Conservation (phyloP, 768 basidiomycete genomes). For the Boletus sp. region DNA sequence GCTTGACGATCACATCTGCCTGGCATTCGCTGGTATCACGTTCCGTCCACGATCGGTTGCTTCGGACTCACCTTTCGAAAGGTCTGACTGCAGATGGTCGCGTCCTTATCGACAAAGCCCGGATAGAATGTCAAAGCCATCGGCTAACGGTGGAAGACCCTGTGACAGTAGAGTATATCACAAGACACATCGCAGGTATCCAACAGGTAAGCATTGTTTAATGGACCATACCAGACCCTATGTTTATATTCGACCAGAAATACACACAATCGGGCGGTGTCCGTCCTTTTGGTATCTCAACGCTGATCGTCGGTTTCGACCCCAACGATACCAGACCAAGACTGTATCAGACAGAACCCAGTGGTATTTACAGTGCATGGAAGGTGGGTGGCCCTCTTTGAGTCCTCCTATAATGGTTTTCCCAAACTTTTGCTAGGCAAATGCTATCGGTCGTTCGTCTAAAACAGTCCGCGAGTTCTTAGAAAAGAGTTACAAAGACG, state of each 20-base stretch:
- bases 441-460: constrained; percentile 95
- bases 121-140: constrained; percentile 97
- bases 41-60: background rate
- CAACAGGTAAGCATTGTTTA: constrained; percentile 70
- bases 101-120: constrained; percentile 96
- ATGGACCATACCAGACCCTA: background rate
- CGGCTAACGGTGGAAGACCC: constrained; percentile 97
- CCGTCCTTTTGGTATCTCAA: constrained; percentile 96
- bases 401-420: background rate
- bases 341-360: constrained; percentile 95
- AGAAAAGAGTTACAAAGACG: constrained; percentile 97
- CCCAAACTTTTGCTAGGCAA: constrained; percentile 58
- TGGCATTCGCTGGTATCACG: constrained; percentile 90
- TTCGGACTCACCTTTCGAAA: constrained; percentile 33
- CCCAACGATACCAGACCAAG: constrained; percentile 85
- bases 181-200: constrained; percentile 96
- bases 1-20: constrained; percentile 96
- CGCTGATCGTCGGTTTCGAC: constrained; percentile 95
- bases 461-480: constrained; percentile 98
- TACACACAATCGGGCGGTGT: constrained; percentile 99
- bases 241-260: constrained; percentile 45
- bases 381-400: constrained; percentile 55
- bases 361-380: constrained; percentile 98
- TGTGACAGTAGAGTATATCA: constrained; percentile 97
- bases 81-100: constrained; percentile 97